Evolutionary conservation across 306 rosid genomes (phyloP).

Genomic region (Trifolium pratense): DNA sequence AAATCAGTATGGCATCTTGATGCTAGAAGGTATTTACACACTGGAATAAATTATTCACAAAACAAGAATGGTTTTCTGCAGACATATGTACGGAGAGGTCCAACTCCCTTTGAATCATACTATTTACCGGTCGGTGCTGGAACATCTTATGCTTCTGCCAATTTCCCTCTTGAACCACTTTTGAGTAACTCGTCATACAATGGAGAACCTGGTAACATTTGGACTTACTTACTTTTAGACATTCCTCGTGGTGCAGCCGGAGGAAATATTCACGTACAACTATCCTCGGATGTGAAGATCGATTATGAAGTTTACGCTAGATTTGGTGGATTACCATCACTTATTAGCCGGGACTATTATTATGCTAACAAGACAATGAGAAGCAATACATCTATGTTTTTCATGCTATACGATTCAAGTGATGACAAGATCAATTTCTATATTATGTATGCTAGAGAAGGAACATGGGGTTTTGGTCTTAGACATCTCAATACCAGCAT

Average conservation of each 20-base stretch:
- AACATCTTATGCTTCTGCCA: slow-evolving; percentile 52
- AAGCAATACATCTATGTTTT: slow-evolving; percentile 78
- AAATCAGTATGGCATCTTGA: too few relatives aligned
- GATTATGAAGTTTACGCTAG: slow-evolving; percentile 78
- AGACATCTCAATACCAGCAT: slow-evolving; percentile 54
- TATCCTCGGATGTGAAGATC: slow-evolving; percentile 62
- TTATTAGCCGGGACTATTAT: slow-evolving; percentile 77
- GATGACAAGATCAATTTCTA: slow-evolving; percentile 71
- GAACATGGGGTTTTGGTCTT: slow-evolving; percentile 92
- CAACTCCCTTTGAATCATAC: slow-evolving; percentile 77
- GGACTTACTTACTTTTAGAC: slow-evolving; percentile 84
- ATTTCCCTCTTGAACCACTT: slow-evolving; percentile 82
- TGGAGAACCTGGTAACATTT: slow-evolving; percentile 53
- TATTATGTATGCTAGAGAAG: slow-evolving; percentile 84
- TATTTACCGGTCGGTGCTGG: slow-evolving; percentile 72
- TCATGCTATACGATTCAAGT: slow-evolving; percentile 73
- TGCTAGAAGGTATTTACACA: slow-evolving; percentile 33
- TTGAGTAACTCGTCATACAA: slow-evolving; percentile 57
- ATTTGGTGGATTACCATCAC: slow-evolving; percentile 90
- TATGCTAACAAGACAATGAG: slow-evolving; percentile 78
- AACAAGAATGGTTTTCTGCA: slow-evolving; percentile 71
- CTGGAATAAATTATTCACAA: slow-evolving; percentile 50
- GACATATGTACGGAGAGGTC: slow-evolving; percentile 72
- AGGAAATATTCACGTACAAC: slow-evolving; percentile 71
- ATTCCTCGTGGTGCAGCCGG: slow-evolving; percentile 95